Evolutionary conservation across 164 flowering plant genomes (phyloP).

Genomic region (Buxus sempervirens): DNA sequence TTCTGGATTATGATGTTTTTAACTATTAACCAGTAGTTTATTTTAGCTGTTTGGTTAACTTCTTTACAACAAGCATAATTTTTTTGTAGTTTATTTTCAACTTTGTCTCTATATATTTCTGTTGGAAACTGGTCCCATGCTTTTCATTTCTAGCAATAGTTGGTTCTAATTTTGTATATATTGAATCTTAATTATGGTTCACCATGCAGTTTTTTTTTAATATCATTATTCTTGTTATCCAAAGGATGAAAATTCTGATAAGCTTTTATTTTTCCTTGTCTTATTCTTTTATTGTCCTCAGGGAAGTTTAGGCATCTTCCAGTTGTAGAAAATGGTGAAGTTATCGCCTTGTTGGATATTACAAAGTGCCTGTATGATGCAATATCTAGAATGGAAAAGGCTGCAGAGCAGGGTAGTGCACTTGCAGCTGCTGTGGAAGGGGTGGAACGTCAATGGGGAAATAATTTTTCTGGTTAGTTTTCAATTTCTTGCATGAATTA

Average conservation of each 20-base stretch:
- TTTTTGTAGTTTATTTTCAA: too few relatives aligned
- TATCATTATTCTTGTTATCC: too few relatives aligned
- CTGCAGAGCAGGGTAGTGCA: slow-evolving; percentile 99
- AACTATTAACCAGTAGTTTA: too few relatives aligned
- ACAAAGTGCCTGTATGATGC: slow-evolving; percentile 99
- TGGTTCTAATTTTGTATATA: too few relatives aligned
- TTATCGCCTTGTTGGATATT: slow-evolving; percentile 86
- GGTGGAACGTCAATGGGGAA: slow-evolving; percentile 92
- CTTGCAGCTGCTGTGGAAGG: slow-evolving; percentile 99
- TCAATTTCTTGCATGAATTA: not conserved
- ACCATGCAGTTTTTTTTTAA: too few relatives aligned
- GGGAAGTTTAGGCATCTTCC: slow-evolving; percentile 98
- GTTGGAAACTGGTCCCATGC: too few relatives aligned
- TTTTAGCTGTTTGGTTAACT: too few relatives aligned
- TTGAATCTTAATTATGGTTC: too few relatives aligned
- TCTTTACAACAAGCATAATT: too few relatives aligned
- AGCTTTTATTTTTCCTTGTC: not conserved
- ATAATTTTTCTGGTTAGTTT: slow-evolving; percentile 60
- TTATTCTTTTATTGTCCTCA: slow-evolving; percentile 22
- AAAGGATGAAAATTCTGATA: not conserved
- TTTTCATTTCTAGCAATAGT: too few relatives aligned
- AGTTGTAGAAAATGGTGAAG: slow-evolving; percentile 99
- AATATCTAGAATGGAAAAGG: slow-evolving; percentile 94
- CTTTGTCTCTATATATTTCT: too few relatives aligned
- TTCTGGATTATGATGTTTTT: too few relatives aligned